Percentiles rank a stretch among this genome's conserved stretches.
Conservation (phyloP, 441 rosid species). For the Pelargonium fulgidum region DNA sequence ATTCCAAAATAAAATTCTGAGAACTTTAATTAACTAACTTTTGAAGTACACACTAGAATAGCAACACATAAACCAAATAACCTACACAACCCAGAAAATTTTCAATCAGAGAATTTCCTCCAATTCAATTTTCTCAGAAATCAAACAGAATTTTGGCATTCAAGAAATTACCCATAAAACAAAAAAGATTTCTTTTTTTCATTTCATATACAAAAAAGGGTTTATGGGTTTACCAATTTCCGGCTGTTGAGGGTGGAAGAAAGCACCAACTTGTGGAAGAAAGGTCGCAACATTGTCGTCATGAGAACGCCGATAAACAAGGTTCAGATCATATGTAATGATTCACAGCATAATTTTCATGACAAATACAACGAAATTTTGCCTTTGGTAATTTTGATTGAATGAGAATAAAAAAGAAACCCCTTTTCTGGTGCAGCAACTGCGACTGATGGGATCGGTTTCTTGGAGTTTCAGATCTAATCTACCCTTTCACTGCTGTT, state of each 20-base stretch:
- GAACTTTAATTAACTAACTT: neutral
- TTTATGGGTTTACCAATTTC: slow-evolving; percentile 53
- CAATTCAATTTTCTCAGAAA: slow-evolving; percentile 6
- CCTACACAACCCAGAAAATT: neutral
- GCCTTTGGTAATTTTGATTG: too few species aligned
- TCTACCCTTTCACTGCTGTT: neutral
- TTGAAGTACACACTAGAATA: neutral
- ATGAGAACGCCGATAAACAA: slow-evolving; percentile 4
- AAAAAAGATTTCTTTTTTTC: neutral
- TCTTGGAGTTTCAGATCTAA: neutral
- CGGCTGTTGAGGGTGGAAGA: slow-evolving; percentile 58
- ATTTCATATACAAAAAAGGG: neutral
- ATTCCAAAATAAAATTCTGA: neutral
- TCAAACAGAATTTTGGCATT: neutral
- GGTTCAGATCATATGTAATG: slow-evolving; percentile 1
- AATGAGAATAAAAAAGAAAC: too few species aligned
- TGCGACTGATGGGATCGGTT: neutral
- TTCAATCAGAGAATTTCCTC: neutral
- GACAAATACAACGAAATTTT: too few species aligned
- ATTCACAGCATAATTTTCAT: neutral
- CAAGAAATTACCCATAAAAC: neutral
- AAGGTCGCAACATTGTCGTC: slow-evolving; percentile 73
- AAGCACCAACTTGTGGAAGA: slow-evolving; percentile 81
- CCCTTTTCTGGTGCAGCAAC: too few species aligned
- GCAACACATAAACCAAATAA: slow-evolving; percentile 5